Conservation (phyloP, 2,329 filamentous ascomycete species). For the Conoideocrella luteorostrata region DNA sequence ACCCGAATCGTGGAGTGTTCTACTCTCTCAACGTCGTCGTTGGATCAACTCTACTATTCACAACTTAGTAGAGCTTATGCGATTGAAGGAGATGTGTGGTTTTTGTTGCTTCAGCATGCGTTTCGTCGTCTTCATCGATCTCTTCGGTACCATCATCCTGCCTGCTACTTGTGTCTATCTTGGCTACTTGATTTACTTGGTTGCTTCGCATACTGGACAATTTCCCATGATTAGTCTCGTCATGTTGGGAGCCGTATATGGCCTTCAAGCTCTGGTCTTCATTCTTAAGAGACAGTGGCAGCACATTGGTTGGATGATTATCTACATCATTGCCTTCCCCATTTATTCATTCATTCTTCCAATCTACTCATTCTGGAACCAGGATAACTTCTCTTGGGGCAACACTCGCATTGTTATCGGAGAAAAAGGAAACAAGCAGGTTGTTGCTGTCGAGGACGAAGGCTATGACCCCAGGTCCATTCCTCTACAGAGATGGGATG, state of each 20-base stretch:
- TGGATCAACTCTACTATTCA: constrained; percentile 99
- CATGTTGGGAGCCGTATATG: constrained; percentile 87
- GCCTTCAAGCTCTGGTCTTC: constrained; percentile 93
- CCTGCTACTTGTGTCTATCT: constrained; percentile 85
- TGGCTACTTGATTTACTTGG: constrained; percentile 76
- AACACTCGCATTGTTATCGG: constrained; percentile 96
- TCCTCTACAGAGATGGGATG: constrained; percentile 93
- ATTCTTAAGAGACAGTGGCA: constrained; percentile 97
- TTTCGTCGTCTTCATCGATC: constrained; percentile 91
- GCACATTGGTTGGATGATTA: constrained; percentile 98
- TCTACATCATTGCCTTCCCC: constrained; percentile 92
- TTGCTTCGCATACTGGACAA: constrained; percentile 62
- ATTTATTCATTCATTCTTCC: constrained; percentile 89
- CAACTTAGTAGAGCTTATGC: constrained; percentile 86
- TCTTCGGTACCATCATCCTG: constrained; percentile 86
- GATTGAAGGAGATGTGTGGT: constrained; percentile 88
- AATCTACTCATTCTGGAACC: constrained; percentile 98
- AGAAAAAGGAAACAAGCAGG: constrained; percentile 83
- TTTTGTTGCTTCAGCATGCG: constrained; percentile 99
- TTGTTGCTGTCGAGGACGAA: constrained; percentile 81
- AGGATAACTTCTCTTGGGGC: constrained; percentile 98
- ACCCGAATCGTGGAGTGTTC: constrained; percentile 86
- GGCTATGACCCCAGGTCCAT: constrained; percentile 88
- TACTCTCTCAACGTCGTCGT: constrained; percentile 94
- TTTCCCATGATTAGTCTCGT: constrained; percentile 83